Conservation (phyloP, 345 rosid species). For the Theobroma cacao region DNA sequence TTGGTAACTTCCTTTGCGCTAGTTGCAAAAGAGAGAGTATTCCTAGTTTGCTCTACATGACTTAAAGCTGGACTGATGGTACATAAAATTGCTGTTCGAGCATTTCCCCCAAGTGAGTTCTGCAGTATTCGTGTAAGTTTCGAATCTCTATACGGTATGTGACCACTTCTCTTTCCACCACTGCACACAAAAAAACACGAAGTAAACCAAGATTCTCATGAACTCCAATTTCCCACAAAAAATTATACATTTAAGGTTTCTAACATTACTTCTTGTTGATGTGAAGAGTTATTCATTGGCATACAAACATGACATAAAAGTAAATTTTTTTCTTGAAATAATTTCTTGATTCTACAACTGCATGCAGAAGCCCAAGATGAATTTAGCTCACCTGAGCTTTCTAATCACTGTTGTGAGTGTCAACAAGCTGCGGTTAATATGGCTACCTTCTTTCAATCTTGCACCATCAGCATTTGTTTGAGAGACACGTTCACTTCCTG, state of each 20-base stretch:
- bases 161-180: constrained; percentile 62
- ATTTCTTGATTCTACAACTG: not conserved
- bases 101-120: constrained; percentile 97
- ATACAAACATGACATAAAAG: not conserved
- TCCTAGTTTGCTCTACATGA: constrained; percentile 88
- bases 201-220: not conserved
- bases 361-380: not conserved
- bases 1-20: constrained; percentile 96
- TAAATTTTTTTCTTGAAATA: not conserved
- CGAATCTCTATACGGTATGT: constrained; percentile 93
- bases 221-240: not conserved
- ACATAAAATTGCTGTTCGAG: constrained; percentile 93
- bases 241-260: not conserved
- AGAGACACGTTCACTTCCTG: constrained; percentile 93
- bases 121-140: constrained; percentile 95
- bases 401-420: constrained; percentile 91
- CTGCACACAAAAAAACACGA: constrained; percentile 46
- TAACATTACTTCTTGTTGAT: not conserved
- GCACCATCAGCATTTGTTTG: constrained; percentile 84
- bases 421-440: constrained; percentile 90
- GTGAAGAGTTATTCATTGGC: not conserved
- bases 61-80: constrained; percentile 93
- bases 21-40: constrained; percentile 81
- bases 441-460: constrained; percentile 92
- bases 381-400: constrained; percentile 77